A percentile compares a stretch with the other conserved stretches of the same genome.
Evolutionary conservation across 495 filamentous ascomycete genomes (phyloP).

Genomic region (Talaromyces thailandensis): DNA sequence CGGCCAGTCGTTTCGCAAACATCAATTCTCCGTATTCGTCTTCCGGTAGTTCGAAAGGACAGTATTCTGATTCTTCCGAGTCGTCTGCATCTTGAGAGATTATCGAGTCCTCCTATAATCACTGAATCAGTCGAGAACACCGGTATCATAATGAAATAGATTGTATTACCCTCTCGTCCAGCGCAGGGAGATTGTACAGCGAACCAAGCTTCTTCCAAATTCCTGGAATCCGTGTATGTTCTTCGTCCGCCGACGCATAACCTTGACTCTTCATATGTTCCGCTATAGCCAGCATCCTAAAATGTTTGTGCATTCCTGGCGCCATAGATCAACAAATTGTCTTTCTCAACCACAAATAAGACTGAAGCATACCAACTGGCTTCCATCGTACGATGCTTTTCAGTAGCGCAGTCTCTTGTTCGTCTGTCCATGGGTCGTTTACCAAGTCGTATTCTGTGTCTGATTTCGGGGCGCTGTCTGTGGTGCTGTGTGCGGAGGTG

Average conservation of each 20-base stretch:
- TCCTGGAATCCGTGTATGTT: constrained; percentile 78
- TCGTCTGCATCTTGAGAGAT: constrained; percentile 52
- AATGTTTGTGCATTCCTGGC: constrained; percentile 92
- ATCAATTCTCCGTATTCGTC: constrained; percentile 71
- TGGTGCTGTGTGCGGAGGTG: constrained; percentile 24
- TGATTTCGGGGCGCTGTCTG: constrained; percentile 21
- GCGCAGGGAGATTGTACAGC: constrained; percentile 78
- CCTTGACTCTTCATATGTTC: constrained; percentile 81
- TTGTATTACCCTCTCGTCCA: constrained; percentile 68
- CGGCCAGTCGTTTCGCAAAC: constrained; percentile 55
- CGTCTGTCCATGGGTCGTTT: constrained; percentile 84
- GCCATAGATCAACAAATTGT: neutral
- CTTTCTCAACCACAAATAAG: no score
- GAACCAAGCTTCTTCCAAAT: constrained; percentile 84
- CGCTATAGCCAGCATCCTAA: constrained; percentile 85
- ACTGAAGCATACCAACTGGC: constrained; percentile 62
- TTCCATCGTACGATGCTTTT: constrained; percentile 90
- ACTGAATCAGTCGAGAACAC: neutral
- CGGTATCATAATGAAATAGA: constrained; percentile 7
- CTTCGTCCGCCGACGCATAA: constrained; percentile 53
- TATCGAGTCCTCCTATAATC: constrained; percentile 37
- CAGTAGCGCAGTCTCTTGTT: constrained; percentile 84
- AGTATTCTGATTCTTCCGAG: constrained; percentile 41
- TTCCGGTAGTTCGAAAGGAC: constrained; percentile 67
- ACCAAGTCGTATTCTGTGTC: constrained; percentile 35